phyloP scores from a whole-genome alignment of 176 grass and related monocot genomes.

The Hsuehochloa calcarea region DNA sequence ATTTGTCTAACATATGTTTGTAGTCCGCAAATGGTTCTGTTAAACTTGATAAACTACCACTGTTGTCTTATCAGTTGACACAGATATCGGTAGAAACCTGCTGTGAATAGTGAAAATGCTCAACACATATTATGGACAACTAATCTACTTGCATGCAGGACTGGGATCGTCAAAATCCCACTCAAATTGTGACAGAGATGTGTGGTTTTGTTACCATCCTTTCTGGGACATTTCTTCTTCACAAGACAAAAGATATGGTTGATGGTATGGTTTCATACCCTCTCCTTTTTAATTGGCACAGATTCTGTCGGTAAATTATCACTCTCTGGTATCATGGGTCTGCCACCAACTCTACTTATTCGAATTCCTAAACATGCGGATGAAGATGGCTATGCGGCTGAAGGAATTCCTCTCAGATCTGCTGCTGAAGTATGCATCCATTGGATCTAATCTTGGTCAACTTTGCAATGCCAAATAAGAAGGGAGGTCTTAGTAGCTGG shows the following conservation, averaged over 20 bases:
- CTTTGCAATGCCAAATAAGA: too few species aligned
- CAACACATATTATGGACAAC: background rate
- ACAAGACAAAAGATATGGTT: constrained; percentile 95
- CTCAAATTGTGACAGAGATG: constrained; percentile 96
- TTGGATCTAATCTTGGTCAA: too few species aligned
- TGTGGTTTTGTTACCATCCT: constrained; percentile 94
- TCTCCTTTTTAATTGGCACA: background rate
- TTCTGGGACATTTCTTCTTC: constrained; percentile 96
- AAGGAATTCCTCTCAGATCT: constrained; percentile 89
- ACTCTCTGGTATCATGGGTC: constrained; percentile 42
- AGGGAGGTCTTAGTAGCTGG: too few species aligned
- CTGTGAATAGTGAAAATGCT: background rate
- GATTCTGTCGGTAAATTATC: background rate
- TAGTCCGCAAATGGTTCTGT: background rate
- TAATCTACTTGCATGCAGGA: constrained; percentile 55
- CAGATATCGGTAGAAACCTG: background rate
- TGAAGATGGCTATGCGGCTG: constrained; percentile 57
- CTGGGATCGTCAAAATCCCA: constrained; percentile 95
- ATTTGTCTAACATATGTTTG: constrained; percentile 5
- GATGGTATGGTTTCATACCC: constrained; percentile 52
- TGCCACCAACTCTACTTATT: constrained; percentile 47
- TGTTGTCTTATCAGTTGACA: background rate
- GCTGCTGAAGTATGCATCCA: constrained; percentile 63
- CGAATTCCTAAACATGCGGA: constrained; percentile 58
- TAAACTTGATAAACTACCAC: background rate